These are phyloP conservation scores for Senecio squalidus DNA, from an alignment of 140 eudicot genomes.

Conservation along the genomic window DNA sequence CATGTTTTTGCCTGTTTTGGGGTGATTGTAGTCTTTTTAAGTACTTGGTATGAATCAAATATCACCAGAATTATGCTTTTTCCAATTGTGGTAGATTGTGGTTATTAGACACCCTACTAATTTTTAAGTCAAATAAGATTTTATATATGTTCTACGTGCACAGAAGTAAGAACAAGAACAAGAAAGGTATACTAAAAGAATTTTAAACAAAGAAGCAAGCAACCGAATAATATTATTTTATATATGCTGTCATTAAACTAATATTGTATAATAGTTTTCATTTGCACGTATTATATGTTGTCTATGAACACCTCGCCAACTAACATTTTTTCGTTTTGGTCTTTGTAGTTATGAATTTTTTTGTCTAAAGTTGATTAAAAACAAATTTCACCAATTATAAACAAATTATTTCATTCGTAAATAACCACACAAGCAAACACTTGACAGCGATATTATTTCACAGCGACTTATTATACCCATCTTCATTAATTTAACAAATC, in stretches of 20 bases:
- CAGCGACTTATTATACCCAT: too few relatives aligned
- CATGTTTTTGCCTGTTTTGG: neutral
- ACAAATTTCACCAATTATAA: too few relatives aligned
- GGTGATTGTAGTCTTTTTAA: neutral
- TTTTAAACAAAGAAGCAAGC: neutral
- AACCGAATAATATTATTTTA: neutral
- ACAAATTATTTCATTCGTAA: too few relatives aligned
- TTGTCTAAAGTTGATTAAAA: neutral
- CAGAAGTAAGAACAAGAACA: slow-evolving; percentile 5
- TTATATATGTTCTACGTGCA: neutral
- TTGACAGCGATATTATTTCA: too few relatives aligned
- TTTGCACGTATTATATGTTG: neutral
- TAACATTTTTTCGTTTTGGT: neutral
- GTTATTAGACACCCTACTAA: neutral
- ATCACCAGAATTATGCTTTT: neutral
- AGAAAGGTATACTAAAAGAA: neutral
- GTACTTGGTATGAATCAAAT: too few relatives aligned
- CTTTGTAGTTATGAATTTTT: neutral
- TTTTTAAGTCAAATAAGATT: neutral
- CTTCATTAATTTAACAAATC: too few relatives aligned
- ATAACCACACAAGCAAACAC: too few relatives aligned
- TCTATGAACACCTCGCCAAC: neutral
- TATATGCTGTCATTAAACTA: neutral
- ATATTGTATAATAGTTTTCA: neutral
- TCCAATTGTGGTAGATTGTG: neutral